Percentiles rank a stretch among this genome's conserved stretches.
Evolutionary conservation across 2,329 filamentous ascomycete genomes (phyloP).

Genomic region (Xylaria sp.): DNA sequence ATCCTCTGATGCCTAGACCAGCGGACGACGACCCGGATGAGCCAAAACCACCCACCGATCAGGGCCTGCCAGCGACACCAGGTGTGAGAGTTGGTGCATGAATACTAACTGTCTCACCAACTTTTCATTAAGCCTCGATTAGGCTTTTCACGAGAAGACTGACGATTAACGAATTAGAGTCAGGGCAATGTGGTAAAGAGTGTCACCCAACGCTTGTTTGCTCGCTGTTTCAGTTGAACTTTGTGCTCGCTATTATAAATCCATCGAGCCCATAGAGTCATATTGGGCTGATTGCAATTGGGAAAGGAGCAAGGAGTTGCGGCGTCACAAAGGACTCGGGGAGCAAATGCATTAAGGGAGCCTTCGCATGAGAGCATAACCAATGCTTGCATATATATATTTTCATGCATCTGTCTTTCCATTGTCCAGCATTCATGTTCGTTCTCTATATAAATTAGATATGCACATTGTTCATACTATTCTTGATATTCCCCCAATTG

Average conservation of each 20-base stretch:
- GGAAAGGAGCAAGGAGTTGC: constrained; percentile 31
- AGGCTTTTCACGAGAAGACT: neutral
- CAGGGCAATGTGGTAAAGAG: neutral
- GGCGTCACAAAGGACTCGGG: constrained; percentile 18
- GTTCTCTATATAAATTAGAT: constrained; percentile 9
- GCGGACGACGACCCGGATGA: constrained; percentile 33
- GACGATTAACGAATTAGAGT: constrained; percentile 6
- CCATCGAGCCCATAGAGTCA: constrained; percentile 11
- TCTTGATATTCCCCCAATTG: neutral
- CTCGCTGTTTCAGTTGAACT: neutral
- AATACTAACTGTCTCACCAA: neutral
- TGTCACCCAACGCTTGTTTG: neutral
- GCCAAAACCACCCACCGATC: constrained; percentile 35
- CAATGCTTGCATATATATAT: neutral
- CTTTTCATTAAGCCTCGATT: neutral
- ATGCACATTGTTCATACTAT: neutral
- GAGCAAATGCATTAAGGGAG: neutral
- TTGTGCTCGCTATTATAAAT: constrained; percentile 1
- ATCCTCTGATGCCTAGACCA: constrained; percentile 53
- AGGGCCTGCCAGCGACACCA: constrained; percentile 34
- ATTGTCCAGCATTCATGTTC: neutral
- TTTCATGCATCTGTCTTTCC: neutral
- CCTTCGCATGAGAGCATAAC: neutral
- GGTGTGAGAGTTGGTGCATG: constrained; percentile 41
- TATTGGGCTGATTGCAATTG: constrained; percentile 12